Base-by-base conservation (phyloP, 1,139 yeast species). In the Blastobotrys apis region DNA sequence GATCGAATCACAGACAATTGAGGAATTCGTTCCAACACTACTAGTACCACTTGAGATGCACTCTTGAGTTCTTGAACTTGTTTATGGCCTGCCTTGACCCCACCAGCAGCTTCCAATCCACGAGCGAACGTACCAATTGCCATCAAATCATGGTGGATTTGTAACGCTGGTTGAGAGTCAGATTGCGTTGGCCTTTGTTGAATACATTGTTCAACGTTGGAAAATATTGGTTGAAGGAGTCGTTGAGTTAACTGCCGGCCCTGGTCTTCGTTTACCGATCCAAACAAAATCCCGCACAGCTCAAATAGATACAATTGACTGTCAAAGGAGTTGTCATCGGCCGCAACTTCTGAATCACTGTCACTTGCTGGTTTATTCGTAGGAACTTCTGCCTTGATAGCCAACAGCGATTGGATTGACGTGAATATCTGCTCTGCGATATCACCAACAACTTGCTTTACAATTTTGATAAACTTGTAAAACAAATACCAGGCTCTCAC, bases 401-500 rank as follows among this genome's bases (percentile, higher is more conserved):
- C 67, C 29, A 87, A 69, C 42, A 84, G 67, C 56, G 67, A 79
- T 46, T 60, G 62, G 16, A 81, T 67, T 13, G 83, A 71, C 49
- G 71, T 73, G 41, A 77, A 71, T 25, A 81, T 67, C 12, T 73
- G 65, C 37, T 63, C 69, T 33, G 76, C 76, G 33, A 65, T 61
- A 43, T 58, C 60, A 25, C 78, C 73, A 23, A 79, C 67, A 44
- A 77, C 68, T 25, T 90, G 87, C 59, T 81, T 84, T 2, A 92
- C 81, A 39, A 82, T 68, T 60, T 84, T 87, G 54, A 90, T 74
- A 57, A 88, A 85, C 60, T 95, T 77, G 58, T 82, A 82, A 55
- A 92, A 85, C 51, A 90, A 69, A 62, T 87, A 92, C 96, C 98
- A 92, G 41, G 94, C 75, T 63, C 97, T 79, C 47, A 80, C 73